phyloP scores from a whole-genome alignment of 192 early-diverging fungal species.

The Coemansia erecta region DNA sequence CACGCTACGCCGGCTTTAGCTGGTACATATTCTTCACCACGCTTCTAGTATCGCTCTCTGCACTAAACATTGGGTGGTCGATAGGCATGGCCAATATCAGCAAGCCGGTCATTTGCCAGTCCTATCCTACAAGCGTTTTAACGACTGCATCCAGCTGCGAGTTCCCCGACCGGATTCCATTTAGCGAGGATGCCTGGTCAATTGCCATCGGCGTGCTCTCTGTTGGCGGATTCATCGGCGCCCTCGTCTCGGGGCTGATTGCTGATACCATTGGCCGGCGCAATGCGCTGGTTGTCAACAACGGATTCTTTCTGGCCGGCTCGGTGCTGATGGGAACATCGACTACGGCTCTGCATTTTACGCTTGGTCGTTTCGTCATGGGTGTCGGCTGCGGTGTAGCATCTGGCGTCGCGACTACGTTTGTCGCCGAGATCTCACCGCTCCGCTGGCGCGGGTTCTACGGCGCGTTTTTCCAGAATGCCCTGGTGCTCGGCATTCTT shows the following conservation, averaged over 20 bases:
- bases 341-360: conserved; percentile 59
- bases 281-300: conserved; percentile 64
- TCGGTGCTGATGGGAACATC: conserved; percentile 61
- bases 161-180: conserved; percentile 29
- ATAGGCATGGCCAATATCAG: conserved; percentile 37
- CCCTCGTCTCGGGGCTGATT: conserved; percentile 54
- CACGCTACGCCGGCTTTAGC: conserved; percentile 43
- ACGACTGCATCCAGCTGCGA: conserved; percentile 4
- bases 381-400: conserved; percentile 70
- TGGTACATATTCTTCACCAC: conserved; percentile 37
- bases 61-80: conserved; percentile 37
- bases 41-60: conserved; percentile 41
- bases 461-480: conserved; percentile 70
- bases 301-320: conserved; percentile 66
- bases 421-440: conserved; percentile 73
- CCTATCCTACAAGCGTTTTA: conserved; percentile 9
- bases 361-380: conserved; percentile 66
- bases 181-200: conserved; percentile 47
- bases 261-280: conserved; percentile 60
- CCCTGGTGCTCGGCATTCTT: conserved; percentile 73
- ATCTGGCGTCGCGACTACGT: conserved; percentile 57
- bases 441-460: conserved; percentile 63
- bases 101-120: conserved; percentile 35
- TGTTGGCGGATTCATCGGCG: conserved; percentile 65
- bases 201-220: conserved; percentile 53